These are phyloP conservation scores for Pichia sp. DNA, from an alignment of 1,139 yeast species.

Conservation along the genomic window DNA sequence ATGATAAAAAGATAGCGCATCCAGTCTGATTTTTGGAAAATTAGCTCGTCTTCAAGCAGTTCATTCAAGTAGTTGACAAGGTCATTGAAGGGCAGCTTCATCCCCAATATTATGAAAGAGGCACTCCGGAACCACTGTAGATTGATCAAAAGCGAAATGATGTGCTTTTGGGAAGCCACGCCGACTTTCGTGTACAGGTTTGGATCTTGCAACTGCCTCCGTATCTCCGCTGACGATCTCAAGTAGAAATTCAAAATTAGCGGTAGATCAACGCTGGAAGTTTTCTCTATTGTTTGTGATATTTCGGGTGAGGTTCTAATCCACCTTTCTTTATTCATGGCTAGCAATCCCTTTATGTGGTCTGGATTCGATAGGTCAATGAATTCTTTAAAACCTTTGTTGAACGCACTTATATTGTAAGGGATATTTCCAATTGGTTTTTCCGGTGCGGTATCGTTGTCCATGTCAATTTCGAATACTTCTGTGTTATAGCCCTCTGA, in stretches of 20 bases:
- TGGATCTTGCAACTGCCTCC: background rate
- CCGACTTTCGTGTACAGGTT: background rate
- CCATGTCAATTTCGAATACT: background rate
- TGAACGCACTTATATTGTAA: background rate
- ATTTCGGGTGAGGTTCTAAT: constrained; percentile 9
- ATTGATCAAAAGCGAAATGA: constrained; percentile 11
- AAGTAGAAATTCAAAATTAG: constrained; percentile 13
- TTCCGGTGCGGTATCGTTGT: background rate
- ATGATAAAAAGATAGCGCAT: constrained; percentile 13
- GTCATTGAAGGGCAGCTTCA: constrained; percentile 18
- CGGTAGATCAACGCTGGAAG: constrained; percentile 4
- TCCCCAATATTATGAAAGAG: constrained; percentile 14
- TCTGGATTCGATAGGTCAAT: constrained; percentile 11
- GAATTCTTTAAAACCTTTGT: constrained; percentile 6
- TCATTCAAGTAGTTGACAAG: constrained; percentile 14
- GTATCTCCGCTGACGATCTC: constrained; percentile 13
- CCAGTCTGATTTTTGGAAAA: constrained; percentile 17
- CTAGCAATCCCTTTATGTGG: constrained; percentile 9
- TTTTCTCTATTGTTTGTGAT: constrained; percentile 7
- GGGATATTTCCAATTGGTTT: constrained; percentile 3
- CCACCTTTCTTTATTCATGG: background rate
- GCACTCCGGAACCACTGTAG: constrained; percentile 23
- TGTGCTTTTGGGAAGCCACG: background rate
- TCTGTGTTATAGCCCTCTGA: constrained; percentile 4
- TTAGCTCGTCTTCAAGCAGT: constrained; percentile 10